A percentile compares a stretch with the other conserved stretches of the same genome.
phyloP scores from a whole-genome alignment of 768 basidiomycete species.

The Sistotremastrum suecicum region DNA sequence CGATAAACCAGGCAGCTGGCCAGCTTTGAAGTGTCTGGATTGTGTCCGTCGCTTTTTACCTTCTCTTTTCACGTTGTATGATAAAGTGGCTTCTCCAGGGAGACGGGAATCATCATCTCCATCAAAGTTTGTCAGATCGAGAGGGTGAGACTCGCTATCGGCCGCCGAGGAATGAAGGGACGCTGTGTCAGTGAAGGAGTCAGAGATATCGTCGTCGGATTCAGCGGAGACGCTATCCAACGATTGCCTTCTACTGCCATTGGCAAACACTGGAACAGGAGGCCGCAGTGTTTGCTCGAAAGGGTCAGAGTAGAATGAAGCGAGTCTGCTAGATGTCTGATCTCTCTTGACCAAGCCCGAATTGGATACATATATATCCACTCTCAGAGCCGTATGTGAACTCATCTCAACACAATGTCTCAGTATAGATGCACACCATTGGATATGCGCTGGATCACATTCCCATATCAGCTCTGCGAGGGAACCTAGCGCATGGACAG shows the following conservation, averaged over 20 bases:
- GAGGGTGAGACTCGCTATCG: conserved; percentile 28
- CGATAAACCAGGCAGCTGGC: not conserved
- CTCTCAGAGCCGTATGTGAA: conserved; percentile 31
- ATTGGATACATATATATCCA: conserved; percentile 67
- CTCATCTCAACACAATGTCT: conserved; percentile 48
- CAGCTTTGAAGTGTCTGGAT: conserved; percentile 9
- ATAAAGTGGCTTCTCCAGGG: conserved; percentile 43
- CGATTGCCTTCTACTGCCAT: conserved; percentile 13
- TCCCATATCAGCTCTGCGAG: not conserved
- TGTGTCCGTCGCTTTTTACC: conserved; percentile 43
- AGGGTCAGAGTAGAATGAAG: not conserved
- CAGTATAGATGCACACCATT: conserved; percentile 59
- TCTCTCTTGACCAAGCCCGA: conserved; percentile 1
- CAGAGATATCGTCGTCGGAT: conserved; percentile 4
- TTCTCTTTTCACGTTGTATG: conserved; percentile 38
- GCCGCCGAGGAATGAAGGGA: conserved; percentile 18
- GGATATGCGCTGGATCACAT: conserved; percentile 41
- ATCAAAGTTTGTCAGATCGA: conserved; percentile 67
- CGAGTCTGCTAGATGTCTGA: conserved; percentile 15
- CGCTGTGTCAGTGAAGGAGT: conserved; percentile 21
- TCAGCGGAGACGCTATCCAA: conserved; percentile 16
- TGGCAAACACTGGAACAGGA: conserved; percentile 2
- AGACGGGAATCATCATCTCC: conserved; percentile 50
- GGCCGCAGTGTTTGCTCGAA: conserved; percentile 1
- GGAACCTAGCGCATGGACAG: not conserved